Conservation (phyloP, 108 stramenopile species). For the Cyclostephanos invisitatus region DNA sequence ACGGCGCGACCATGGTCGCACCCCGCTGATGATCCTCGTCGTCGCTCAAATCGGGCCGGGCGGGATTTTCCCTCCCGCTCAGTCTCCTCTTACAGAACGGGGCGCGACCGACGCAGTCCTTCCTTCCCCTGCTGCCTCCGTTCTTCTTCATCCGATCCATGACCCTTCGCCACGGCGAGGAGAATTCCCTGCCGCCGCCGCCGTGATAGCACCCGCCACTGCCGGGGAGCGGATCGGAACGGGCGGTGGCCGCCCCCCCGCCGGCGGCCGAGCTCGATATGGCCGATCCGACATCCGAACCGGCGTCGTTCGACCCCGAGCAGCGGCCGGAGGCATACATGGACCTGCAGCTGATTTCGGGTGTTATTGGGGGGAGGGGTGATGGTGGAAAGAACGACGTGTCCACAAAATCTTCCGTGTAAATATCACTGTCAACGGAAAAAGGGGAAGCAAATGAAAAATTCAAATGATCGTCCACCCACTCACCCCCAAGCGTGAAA, state of each 20-base stretch:
- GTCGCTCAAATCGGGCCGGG: background rate
- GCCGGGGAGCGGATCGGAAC: constrained; percentile 5
- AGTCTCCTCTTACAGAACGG: background rate
- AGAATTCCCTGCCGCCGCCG: background rate
- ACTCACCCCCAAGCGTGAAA: background rate
- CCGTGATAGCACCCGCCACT: background rate
- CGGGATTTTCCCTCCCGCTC: constrained; percentile 13
- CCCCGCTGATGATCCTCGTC: background rate
- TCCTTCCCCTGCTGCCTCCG: background rate
- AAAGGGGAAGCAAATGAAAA: background rate
- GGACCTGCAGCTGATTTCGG: background rate
- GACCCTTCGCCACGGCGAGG: constrained; percentile 12
- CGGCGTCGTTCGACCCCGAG: constrained; percentile 1
- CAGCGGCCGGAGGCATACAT: background rate
- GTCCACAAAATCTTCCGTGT: too few species aligned
- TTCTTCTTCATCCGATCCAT: constrained; percentile 9
- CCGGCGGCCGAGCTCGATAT: constrained; percentile 1
- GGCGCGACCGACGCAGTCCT: background rate
- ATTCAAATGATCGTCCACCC: background rate
- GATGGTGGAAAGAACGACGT: background rate
- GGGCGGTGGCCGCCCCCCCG: background rate
- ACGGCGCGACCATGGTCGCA: background rate
- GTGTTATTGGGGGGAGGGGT: background rate
- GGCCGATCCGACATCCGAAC: background rate
- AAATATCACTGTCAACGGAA: too few species aligned